Evolutionary conservation across 768 basidiomycete species (phyloP).

Genomic region (Dacryopinax spathularia): DNA sequence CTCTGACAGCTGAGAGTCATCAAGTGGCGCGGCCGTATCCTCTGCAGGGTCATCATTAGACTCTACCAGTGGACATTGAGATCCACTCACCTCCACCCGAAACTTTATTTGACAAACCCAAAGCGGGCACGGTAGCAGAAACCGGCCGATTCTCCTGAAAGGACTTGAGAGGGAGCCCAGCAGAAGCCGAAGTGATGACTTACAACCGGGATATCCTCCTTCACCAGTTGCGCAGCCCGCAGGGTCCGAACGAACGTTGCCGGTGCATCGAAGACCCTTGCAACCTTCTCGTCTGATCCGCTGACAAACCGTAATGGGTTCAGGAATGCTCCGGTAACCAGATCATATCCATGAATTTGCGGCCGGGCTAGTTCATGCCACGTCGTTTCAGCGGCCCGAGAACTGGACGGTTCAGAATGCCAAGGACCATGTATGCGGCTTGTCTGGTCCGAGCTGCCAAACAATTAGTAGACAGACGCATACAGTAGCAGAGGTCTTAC

Average conservation of each 20-base stretch:
- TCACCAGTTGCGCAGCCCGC: conserved; percentile 9
- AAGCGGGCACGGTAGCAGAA: conserved; percentile 80
- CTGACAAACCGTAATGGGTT: conserved; percentile 67
- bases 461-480: not conserved
- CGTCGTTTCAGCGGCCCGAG: conserved; percentile 15
- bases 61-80: not conserved
- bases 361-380: conserved; percentile 90
- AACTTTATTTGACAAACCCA: conserved; percentile 91
- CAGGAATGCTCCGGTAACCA: conserved; percentile 66
- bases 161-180: not conserved
- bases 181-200: not conserved
- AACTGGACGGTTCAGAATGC: conserved; percentile 11
- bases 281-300: conserved; percentile 92
- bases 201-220: not conserved
- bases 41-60: not conserved
- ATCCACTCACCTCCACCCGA: conserved; percentile 34
- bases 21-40: conserved; percentile 1
- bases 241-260: conserved; percentile 55
- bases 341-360: conserved; percentile 93
- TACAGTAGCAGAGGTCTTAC: conserved; percentile 30
- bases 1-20: not conserved
- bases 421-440: conserved; percentile 70
- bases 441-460: conserved; percentile 73
- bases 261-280: conserved; percentile 85
- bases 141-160: conserved; percentile 45